Conservation (phyloP, 2,329 filamentous ascomycete genomes). For the Colletotrichum coccodes region DNA sequence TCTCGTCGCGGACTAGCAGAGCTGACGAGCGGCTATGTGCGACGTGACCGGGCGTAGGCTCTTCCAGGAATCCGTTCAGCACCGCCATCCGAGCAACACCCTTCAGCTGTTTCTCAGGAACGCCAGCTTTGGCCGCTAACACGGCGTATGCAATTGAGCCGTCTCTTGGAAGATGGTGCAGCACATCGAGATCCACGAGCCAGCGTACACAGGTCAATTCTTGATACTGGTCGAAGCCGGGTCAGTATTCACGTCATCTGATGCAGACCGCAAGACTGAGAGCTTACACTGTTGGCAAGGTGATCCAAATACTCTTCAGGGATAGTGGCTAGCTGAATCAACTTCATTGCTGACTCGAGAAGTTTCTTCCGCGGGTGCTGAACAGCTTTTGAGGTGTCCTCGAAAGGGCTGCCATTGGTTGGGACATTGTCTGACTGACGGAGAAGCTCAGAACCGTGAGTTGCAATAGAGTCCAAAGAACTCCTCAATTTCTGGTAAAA, state of each 20-base stretch:
- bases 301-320: background rate
- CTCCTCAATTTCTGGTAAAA: background rate
- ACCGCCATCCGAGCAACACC: slow-evolving; percentile 49
- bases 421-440: background rate
- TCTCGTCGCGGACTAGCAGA: slow-evolving; percentile 37
- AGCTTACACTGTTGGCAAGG: background rate
- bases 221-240: background rate
- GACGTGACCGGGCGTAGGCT: slow-evolving; percentile 40
- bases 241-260: background rate
- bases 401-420: background rate
- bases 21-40: slow-evolving; percentile 46
- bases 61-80: slow-evolving; percentile 44
- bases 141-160: slow-evolving; percentile 27
- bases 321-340: background rate
- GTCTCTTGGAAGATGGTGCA: slow-evolving; percentile 28
- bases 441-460: background rate
- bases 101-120: slow-evolving; percentile 36
- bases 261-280: too few species aligned
- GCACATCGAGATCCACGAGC: slow-evolving; percentile 30
- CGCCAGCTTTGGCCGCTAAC: slow-evolving; percentile 28
- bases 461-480: background rate
- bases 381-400: slow-evolving; percentile 1
- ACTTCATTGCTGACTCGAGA: background rate
- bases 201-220: background rate
- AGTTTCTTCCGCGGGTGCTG: slow-evolving; percentile 1